A percentile compares a stretch with the other conserved stretches of the same genome.
These are phyloP conservation scores for Lactarius indigo DNA, from an alignment of 768 basidiomycete species.

Conservation along the genomic window DNA sequence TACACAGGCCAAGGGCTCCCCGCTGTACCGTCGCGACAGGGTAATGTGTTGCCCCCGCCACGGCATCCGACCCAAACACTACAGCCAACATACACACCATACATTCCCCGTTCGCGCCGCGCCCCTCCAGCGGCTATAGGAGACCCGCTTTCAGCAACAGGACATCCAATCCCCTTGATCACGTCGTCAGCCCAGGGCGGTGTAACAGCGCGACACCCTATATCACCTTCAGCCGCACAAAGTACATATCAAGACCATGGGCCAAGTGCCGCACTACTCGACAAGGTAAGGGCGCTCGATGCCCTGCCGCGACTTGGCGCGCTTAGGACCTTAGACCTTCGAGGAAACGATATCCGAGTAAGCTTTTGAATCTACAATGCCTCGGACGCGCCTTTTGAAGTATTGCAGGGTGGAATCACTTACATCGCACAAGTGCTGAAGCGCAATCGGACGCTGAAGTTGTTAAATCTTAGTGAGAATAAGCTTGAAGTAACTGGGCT, in stretches of 20 bases:
- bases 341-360: slow-evolving; percentile 88
- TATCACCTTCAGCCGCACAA: slow-evolving; percentile 25
- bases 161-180: slow-evolving; percentile 64
- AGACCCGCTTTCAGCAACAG: slow-evolving; percentile 39
- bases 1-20: slow-evolving; percentile 32
- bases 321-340: slow-evolving; percentile 84
- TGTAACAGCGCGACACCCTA: slow-evolving; percentile 44
- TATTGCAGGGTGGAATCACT: slow-evolving; percentile 61
- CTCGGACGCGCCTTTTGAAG: neutral
- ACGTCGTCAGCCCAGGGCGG: slow-evolving; percentile 52
- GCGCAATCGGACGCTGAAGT: slow-evolving; percentile 90
- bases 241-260: slow-evolving; percentile 34
- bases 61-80: slow-evolving; percentile 47
- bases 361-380: slow-evolving; percentile 32
- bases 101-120: slow-evolving; percentile 65
- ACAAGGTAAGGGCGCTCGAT: slow-evolving; percentile 89
- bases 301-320: slow-evolving; percentile 81
- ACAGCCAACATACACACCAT: slow-evolving; percentile 81
- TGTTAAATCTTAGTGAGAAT: slow-evolving; percentile 92
- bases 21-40: slow-evolving; percentile 37
- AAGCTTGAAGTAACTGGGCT: slow-evolving; percentile 83
- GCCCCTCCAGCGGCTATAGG: slow-evolving; percentile 33
- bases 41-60: slow-evolving; percentile 45
- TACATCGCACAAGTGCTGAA: slow-evolving; percentile 96
- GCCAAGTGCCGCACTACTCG: slow-evolving; percentile 75